Evolutionary conservation across 345 rosid species (phyloP), one percentile per base, ranked within the genome.

Genomic region (Citropsis articulata): DNA sequence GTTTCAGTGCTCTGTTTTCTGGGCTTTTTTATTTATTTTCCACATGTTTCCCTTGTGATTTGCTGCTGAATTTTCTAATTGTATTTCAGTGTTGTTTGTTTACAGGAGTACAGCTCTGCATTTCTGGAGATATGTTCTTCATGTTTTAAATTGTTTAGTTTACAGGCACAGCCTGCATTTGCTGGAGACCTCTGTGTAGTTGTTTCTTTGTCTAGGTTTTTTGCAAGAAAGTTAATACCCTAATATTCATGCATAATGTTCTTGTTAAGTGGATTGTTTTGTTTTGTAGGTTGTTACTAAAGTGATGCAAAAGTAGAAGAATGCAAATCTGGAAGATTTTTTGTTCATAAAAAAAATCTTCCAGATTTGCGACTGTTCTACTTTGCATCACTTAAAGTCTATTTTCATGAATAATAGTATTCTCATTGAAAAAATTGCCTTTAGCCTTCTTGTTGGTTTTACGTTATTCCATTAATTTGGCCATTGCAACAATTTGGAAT

Each of bases 121-220:
- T 72, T 30, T 21, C 25, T 48, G 12, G 42, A 75, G 61, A 83
- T n/a, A n/a, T n/a, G n/a, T n/a, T n/a, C n/a, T n/a, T n/a, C n/a
- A n/a, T n/a, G n/a, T n/a, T n/a, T n/a, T n/a, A n/a, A n/a, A n/a
- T n/a, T n/a, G n/a, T n/a, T n/a, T n/a, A n/a, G n/a, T n/a, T n/a
- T n/a, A n/a, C n/a, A n/a, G n/a, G n/a, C n/a, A n/a, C n/a, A n/a
- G n/a, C n/a, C n/a, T n/a, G n/a, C n/a, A n/a, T n/a, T n/a, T n/a
- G n/a, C n/a, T n/a, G n/a, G n/a, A n/a, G n/a, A n/a, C n/a, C n/a
- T n/a, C n/a, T n/a, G n/a, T n/a, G n/a, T n/a, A n/a, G n/a, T n/a
- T n/a, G n/a, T n/a, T n/a, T n/a, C n/a, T n/a, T n/a, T n/a, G n/a
- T n/a, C n/a, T n/a, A n/a, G n/a, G n/a, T n/a, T n/a, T n/a, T n/a